A percentile compares a stretch with the other conserved stretches of the same genome.
Conservation (phyloP, 345 rosid genomes). For the Gossypium sturtianum region DNA sequence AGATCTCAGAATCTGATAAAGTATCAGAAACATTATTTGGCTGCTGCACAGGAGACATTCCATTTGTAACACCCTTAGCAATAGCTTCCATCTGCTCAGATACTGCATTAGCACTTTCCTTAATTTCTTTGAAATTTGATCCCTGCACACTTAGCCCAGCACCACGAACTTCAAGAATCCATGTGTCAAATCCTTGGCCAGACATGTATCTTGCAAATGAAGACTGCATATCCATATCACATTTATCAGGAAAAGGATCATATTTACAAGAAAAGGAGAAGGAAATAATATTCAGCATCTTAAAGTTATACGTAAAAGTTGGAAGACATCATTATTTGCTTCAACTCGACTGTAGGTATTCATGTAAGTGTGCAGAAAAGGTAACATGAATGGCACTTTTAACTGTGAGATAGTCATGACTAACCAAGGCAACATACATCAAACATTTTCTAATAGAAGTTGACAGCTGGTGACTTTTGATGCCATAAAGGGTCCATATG, state of each 20-base stretch:
- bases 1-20: constrained; percentile 27
- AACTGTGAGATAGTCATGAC: not conserved
- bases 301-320: not conserved
- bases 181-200: constrained; percentile 84
- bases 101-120: constrained; percentile 41
- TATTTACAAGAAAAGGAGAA: not conserved
- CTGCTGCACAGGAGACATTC: constrained; percentile 29
- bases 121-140: constrained; percentile 46
- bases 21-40: constrained; percentile 20
- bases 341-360: not conserved
- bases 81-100: constrained; percentile 57
- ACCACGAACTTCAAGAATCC: constrained; percentile 95
- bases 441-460: not conserved
- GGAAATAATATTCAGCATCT: not conserved
- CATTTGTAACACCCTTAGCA: constrained; percentile 38
- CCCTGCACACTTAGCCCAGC: constrained; percentile 76
- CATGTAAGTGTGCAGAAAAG: not conserved
- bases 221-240: constrained; percentile 39
- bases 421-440: not conserved
- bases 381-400: not conserved
- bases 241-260: constrained; percentile 1
- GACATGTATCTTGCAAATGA: constrained; percentile 90
- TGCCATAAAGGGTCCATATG: not conserved
- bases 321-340: not conserved
- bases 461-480: not conserved